phyloP scores from a whole-genome alignment of 1,284 basidiomycete genomes.

The Vanrija pseudolonga region DNA sequence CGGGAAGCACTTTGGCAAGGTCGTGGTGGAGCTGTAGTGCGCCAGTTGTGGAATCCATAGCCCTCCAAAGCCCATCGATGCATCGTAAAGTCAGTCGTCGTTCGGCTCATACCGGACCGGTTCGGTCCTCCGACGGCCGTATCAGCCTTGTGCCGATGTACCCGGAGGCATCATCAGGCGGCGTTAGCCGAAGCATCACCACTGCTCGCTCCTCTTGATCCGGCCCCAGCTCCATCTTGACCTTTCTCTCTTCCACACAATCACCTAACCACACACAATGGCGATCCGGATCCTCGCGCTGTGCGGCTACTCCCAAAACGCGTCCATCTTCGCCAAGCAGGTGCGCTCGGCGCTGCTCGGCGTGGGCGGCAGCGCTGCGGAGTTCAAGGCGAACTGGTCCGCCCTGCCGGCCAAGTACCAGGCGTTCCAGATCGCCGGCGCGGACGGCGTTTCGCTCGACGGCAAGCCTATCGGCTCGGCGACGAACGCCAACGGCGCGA shows the following conservation, averaged over 20 bases:
- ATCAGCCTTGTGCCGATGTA: not conserved
- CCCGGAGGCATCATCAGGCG: not conserved
- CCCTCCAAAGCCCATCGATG: too few relatives aligned
- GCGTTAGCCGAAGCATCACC: not conserved
- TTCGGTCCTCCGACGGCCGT: not conserved
- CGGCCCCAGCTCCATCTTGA: too few relatives aligned
- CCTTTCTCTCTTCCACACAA: too few relatives aligned
- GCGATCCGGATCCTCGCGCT: slow-evolving; percentile 20
- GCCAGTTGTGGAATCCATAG: not conserved
- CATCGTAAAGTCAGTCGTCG: too few relatives aligned
- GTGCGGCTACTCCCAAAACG: slow-evolving; percentile 74
- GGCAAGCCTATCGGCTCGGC: not conserved
- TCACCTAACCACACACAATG: not conserved
- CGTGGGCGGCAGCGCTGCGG: not conserved
- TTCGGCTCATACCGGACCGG: not conserved
- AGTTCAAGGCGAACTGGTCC: not conserved
- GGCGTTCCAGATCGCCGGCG: not conserved
- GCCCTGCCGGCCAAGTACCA: not conserved
- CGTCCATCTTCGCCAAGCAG: slow-evolving; percentile 69
- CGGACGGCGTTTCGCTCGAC: not conserved
- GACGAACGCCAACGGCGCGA: too few relatives aligned
- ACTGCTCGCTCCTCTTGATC: not conserved
- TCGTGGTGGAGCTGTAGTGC: slow-evolving; percentile 31
- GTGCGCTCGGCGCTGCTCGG: slow-evolving; percentile 50
- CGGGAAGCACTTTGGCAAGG: slow-evolving; percentile 43